Evolutionary conservation across 2,329 filamentous ascomycete genomes (phyloP).

Genomic region (Alternaria ethzedia): DNA sequence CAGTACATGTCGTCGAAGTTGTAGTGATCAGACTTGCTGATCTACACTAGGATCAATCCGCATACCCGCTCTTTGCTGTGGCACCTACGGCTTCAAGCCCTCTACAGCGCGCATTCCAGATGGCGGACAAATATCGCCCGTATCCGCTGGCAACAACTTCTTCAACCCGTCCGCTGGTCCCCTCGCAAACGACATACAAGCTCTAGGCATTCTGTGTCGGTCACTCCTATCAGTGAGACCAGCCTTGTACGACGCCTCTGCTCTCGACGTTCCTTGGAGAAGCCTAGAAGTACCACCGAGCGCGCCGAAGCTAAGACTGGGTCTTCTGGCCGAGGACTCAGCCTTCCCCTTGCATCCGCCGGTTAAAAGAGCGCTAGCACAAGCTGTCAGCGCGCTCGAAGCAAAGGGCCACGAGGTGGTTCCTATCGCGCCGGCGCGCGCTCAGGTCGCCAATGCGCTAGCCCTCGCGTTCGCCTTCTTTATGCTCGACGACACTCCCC

Average conservation of each 20-base stretch:
- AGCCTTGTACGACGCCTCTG: slow-evolving; percentile 1
- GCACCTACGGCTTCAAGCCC: slow-evolving; percentile 57
- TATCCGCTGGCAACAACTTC: neutral
- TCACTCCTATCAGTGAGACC: slow-evolving; percentile 4
- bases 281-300: neutral
- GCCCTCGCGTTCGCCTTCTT: slow-evolving; percentile 2
- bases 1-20: neutral
- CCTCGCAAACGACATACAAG: slow-evolving; percentile 5
- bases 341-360: slow-evolving; percentile 6
- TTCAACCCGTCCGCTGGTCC: slow-evolving; percentile 5
- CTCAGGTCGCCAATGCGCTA: slow-evolving; percentile 2
- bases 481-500: neutral
- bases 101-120: slow-evolving; percentile 59
- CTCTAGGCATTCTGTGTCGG: neutral
- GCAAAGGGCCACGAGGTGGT: slow-evolving; percentile 6
- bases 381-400: neutral
- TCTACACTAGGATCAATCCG: slow-evolving; percentile 46
- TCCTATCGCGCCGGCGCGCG: neutral
- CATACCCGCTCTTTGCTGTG: slow-evolving; percentile 61
- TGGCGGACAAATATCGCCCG: slow-evolving; percentile 10
- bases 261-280: slow-evolving; percentile 9
- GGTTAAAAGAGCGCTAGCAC: slow-evolving; percentile 5
- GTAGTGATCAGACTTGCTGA: neutral
- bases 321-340: slow-evolving; percentile 9
- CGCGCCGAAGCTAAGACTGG: slow-evolving; percentile 2